Base-by-base conservation (phyloP, 2,329 filamentous ascomycete genomes). In the Rasamsonia emersonii region DNA sequence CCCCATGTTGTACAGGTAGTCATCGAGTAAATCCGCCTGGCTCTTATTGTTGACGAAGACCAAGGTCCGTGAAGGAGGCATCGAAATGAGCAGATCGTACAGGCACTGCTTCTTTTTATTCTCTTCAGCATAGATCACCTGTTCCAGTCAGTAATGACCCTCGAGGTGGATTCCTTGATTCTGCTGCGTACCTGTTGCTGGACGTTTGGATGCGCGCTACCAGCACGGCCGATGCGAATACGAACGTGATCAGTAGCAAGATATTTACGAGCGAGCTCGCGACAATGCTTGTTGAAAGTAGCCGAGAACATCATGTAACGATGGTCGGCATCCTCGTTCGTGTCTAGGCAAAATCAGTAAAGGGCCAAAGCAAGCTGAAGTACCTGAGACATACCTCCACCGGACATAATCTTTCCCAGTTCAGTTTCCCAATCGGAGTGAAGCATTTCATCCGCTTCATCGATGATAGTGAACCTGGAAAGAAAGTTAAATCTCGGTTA, bases 401-500 rank as follows among this genome's bases (percentile, higher is more conserved):
- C 86, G 30, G 70, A 68, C 57, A 96, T 77, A 37, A 96, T 82
- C 48, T 75, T 77, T 25, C 70, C 69, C 38, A 96, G 70, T 3
- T 88, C 77, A 0, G 77, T 70, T 23, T 80, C 72, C 85, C 91
- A 96, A 47, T 88, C 83, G 1, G 67, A 53, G 1, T 80, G 69
- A 0, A 98, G 71, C 70, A 98, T 79, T 64, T 98, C 89, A 51
- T 98, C 91, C 1, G 91, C 91, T 54, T 98, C 91, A 38, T 96
- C 91, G 40, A 98, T 79, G 42, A 96, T 75, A 43, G 75, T 77
- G 58, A 68, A 77, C 39, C 69, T 73, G 32, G 41, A 19, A 23
- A 37, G 31, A 19, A 18, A 13, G 24, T 41, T 36, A 37, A 26
- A 3, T 8, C 7, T 18, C 9, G 7, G 9, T 13, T 9, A 15